Evolutionary conservation across 345 rosid genomes (phyloP), one percentile per base, ranked within the genome.

Genomic region (Brassica cretica): DNA sequence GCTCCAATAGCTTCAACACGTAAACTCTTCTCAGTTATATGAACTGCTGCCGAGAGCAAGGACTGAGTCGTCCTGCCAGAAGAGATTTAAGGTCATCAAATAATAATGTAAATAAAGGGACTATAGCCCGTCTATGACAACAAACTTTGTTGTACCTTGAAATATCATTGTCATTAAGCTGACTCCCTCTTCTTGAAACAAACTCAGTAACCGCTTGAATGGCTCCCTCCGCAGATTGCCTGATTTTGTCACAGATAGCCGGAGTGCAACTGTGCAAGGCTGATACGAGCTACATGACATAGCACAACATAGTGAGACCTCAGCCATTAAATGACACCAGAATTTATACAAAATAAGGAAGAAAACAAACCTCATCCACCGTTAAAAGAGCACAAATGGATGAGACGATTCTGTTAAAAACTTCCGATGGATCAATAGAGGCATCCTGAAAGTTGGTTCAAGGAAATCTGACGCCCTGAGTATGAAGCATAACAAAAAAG

Each of bases 391-490:
- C 77, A 85, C 95, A 89, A 62, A 88, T 78, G 70, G 97, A 94
- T 41, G 91, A 86, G 75, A 92, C 91, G 73, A 94, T 89, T 87
- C 98, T 86, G 85, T 94, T 92, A 70, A 91, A 94, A 85, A 94
- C 95, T 84, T 94, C 97, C 14, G 98, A 94, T 49, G 97, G 98
- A 82, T 94, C 98, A 73, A 94, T 94, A 59, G 98, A 94, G 79
- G 97, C 92, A 87, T 94, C 97, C 98, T 94, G 93, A 75, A 82
- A 55, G 78, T 68, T 14, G 8, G 8, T 66, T 76, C 21, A 29
- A 25, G 29, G 15, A 61, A 60, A 65, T 33, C 6, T 76, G 44
- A 72, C 46, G 75, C 64, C n/a, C 41, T 68, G 73, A 73, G 29
- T 14, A 25, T 39, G 37, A 79, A 35, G 64, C 77, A 72, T 46